Base-by-base conservation (phyloP, 495 filamentous ascomycete genomes). In the Aspergillus mulundensis region DNA sequence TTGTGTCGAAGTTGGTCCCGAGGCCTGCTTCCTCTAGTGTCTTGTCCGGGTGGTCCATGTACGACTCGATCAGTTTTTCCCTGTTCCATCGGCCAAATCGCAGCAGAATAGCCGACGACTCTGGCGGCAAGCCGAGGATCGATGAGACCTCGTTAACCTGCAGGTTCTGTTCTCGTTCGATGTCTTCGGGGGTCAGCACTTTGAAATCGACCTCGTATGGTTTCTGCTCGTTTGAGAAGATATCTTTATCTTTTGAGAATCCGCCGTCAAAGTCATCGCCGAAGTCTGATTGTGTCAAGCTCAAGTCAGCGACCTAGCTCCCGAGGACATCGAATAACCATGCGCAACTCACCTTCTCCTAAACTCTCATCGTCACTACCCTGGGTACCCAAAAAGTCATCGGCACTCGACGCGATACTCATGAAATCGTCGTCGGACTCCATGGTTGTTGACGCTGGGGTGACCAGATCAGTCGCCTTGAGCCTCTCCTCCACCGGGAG, bases 391-490 rank as follows among this genome's bases (percentile, higher is more conserved):
- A 76, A 79, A 47, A 92, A 85, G 48, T 84, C 82, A 65, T 90
- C 90, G 47, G 87, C 84, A 66, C 88, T 95, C 15, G 89, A 92
- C 60, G 85, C 78, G 56, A 86, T 85, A 50, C 89, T 95, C 81
- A 95, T 89, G 67, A 93, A 91, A 59, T 97, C 94, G 68, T 97
- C 93, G 60, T 97, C 94, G 12, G 94, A 96, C 67, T 96, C 93
- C 94, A 97, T 97, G 57, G 73, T 76, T 56, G 75, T 76, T 0
- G 73, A 72, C n/a, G 72, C 68, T 25, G 77, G 75, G 16, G 77
- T 84, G 62, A 73, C 73, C 45, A 76, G 52, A 30, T 66, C 59
- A 19, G 53, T 56, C 30, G 32, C 58, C 53, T 36, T 15, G 32
- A 36, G n/a, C n/a, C n/a, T 8, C 25, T 61, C 63, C 54, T 59